Conservation (phyloP, 345 rosid species). For the Anacardium occidentale region DNA sequence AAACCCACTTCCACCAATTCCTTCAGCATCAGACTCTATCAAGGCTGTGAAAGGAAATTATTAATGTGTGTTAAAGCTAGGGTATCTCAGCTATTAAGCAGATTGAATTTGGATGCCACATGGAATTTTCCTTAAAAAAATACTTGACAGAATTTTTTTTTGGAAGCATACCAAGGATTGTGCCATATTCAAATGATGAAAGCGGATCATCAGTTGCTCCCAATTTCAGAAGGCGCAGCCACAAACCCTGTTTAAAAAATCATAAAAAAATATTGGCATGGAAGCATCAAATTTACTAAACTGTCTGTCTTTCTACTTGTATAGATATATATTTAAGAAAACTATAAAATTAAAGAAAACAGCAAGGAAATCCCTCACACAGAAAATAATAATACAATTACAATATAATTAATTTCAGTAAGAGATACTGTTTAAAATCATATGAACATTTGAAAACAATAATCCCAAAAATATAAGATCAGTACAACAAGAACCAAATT, state of each 20-base stretch:
- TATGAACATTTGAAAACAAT: no score
- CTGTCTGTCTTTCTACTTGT: not conserved
- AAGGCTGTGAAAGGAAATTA: constrained; percentile 61
- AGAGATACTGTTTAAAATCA: no score
- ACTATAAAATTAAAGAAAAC: not conserved
- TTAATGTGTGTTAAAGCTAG: constrained; percentile 19
- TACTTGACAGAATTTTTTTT: constrained; percentile 2
- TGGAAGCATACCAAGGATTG: constrained; percentile 74
- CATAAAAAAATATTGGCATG: not conserved
- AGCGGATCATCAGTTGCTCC: constrained; percentile 95
- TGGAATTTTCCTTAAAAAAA: constrained; percentile 19
- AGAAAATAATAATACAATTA: not conserved
- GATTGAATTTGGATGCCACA: constrained; percentile 17
- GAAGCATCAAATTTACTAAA: constrained; percentile 14
- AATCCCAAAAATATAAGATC: no score
- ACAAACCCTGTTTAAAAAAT: constrained; percentile 64
- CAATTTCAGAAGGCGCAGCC: constrained; percentile 89
- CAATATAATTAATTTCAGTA: no score
- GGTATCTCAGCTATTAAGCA: constrained; percentile 7
- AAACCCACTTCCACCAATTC: constrained; percentile 99
- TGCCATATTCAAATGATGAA: constrained; percentile 98
- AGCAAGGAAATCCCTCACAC: not conserved
- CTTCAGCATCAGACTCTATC: constrained; percentile 99
- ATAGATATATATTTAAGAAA: not conserved
- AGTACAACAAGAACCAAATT: no score